phyloP scores from a whole-genome alignment of 2,329 filamentous ascomycete genomes.

The Aspergillus phoenicis region DNA sequence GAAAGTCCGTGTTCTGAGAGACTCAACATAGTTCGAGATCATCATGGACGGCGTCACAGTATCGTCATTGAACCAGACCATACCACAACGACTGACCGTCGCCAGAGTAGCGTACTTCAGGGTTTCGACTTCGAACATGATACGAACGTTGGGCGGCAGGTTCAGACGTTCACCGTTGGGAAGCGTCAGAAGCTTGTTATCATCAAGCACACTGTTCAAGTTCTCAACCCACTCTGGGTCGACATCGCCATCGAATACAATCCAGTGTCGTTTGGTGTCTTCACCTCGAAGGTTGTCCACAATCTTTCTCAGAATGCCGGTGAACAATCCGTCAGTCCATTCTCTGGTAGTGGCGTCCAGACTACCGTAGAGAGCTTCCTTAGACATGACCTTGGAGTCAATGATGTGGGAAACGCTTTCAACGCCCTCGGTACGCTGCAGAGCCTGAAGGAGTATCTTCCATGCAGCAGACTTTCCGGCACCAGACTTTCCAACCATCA shows the following conservation, averaged over 20 bases:
- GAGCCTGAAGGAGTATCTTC: conserved; percentile 85
- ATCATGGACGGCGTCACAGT: conserved; percentile 93
- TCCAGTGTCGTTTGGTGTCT: conserved; percentile 96
- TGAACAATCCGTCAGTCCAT: conserved; percentile 98
- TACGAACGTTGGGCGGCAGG: conserved; percentile 88
- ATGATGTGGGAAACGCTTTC: conserved; percentile 98
- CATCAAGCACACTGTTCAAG: conserved; percentile 97
- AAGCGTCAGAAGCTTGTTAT: conserved; percentile 96
- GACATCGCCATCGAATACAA: conserved; percentile 98
- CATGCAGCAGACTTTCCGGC: conserved; percentile 95
- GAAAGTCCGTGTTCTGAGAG: conserved; percentile 78
- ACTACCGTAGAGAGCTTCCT: conserved; percentile 93
- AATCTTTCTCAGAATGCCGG: conserved; percentile 95
- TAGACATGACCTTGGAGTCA: conserved; percentile 99
- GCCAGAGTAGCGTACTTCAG: conserved; percentile 96
- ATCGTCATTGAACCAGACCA: conserved; percentile 99
- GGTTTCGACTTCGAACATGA: conserved; percentile 99
- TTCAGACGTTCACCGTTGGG: conserved; percentile 98
- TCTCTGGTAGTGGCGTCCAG: conserved; percentile 95
- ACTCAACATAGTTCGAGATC: conserved; percentile 85
- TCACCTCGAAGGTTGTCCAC: conserved; percentile 98
- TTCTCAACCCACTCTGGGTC: conserved; percentile 99
- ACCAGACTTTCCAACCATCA: conserved; percentile 99
- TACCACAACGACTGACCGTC: conserved; percentile 98
- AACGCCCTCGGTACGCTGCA: conserved; percentile 85